Base-by-base conservation (phyloP, 73 alveolate species). In the Breviolum minutum region DNA sequence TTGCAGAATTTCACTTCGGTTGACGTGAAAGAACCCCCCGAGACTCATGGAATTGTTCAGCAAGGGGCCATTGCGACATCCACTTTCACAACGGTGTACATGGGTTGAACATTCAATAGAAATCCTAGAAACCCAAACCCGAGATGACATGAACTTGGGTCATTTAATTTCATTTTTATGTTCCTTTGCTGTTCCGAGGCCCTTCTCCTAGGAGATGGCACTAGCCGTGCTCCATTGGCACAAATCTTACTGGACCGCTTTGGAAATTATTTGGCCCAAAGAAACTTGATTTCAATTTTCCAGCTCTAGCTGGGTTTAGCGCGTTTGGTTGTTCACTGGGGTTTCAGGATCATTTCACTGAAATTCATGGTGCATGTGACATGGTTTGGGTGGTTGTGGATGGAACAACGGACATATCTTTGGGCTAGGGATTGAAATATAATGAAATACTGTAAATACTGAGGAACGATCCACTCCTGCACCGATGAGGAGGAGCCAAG, bases 381-480 rank as follows among this genome's bases (percentile, higher is more conserved):
- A 22, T 22, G 81, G 81, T n/a, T n/a, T 20, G n/a, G n/a, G 11
- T 22, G 29, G n/a, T 70, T 40, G 54, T 40, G 54, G 54, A 40
- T 40, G 54, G 54, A 40, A 40, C 54, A 40, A 40, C 3, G 54
- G 5, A 40, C 54, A 0, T 40, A 40, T 40, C 3, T 40, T 40
- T 40, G 54, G 54, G 54, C 54, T 40, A 40, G 54, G 54, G 54
- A 40, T 40, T 40, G 54, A 40, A 40, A 40, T 40, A 40, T 0
- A 40, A 40, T 40, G 54, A 40, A 40, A 40, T 40, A n/a, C n/a
- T n/a, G n/a, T n/a, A 40, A 40, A 40, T 20, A 24, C 83, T 71
- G 64, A 92, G 98, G 98, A 60, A 81, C 62, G n/a, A 92, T 92
- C 68, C 98, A 92, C 68, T 92, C 91, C 81, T 92, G 98, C 81